Base-by-base conservation (phyloP, 257 asterid genomes). In the Solanum tacnaense region DNA sequence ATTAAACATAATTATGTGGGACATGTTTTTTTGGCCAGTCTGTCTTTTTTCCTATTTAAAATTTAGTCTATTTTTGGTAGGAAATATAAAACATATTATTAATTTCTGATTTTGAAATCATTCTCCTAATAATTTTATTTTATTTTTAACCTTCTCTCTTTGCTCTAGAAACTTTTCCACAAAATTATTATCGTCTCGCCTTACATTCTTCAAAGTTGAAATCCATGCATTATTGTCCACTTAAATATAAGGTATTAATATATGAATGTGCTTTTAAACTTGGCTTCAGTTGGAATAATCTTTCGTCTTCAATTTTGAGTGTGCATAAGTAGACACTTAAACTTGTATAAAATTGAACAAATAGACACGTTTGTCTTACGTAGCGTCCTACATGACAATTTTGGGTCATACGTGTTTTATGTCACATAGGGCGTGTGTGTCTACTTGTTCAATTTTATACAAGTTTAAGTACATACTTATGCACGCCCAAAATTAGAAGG, bases 1-100 rank as follows among this genome's bases (percentile, higher is more conserved):
- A 49, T 9, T 82, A 20, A 82, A 82, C 44, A 82, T 82, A 82
- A 49, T 82, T 82, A 82, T 31, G 86, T 49, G 86, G 85, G 85
- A 27, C 85, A 46, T 46, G 27, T 46, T 81, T 16, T 31, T 81
- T 27, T 46, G 15, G 9, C 13, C 62, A 41, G 12, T 78, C 62
- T 41, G 25, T 56, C 7, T 27, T 36, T 27, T 46, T 46, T 29
- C 29, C 39, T 7, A 79, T 44, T 44, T 79, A 79, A 29, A 79
- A 5, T 82, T 82, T 82, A 52, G 3, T 6, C 85, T 46, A 29
- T 49, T 49, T 81, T 46, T 9, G 41, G 70, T 20, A 49, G 31
- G 29, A 4, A 82, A 82, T 41, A 70, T 65, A 11, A 71, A 82
- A 0, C 70, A 82, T 82, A 81, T 29, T 18, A 49, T 82, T 82